Conservation (phyloP, 2,329 filamentous ascomycete genomes). For the Fusarium sarcochroum region DNA sequence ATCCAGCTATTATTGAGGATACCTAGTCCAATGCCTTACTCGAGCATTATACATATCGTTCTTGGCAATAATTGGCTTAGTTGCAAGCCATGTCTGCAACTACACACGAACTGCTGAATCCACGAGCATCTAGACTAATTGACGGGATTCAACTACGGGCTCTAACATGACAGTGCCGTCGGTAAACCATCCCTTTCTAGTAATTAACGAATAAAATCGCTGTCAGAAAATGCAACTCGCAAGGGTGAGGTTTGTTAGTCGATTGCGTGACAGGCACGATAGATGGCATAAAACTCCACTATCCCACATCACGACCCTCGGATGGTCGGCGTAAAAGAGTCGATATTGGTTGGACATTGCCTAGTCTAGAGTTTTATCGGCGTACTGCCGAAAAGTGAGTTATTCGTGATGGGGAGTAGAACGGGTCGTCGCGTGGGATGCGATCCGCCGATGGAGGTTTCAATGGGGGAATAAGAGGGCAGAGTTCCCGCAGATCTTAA, state of each 20-base stretch:
- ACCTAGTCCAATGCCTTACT: neutral
- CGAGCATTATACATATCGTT: neutral
- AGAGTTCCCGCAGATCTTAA: neutral
- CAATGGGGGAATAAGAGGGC: conserved; percentile 11
- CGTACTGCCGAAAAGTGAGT: neutral
- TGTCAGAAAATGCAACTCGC: neutral
- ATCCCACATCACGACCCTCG: conserved; percentile 1
- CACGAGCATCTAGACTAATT: neutral
- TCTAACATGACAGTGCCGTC: neutral
- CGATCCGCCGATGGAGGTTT: neutral
- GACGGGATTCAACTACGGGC: neutral
- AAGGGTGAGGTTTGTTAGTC: conserved; percentile 15
- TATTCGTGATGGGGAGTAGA: neutral
- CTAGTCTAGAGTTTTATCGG: neutral
- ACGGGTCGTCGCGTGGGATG: conserved; percentile 7
- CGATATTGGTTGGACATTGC: neutral
- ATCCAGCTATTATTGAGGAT: neutral
- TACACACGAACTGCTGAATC: neutral
- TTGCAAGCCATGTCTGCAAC: neutral
- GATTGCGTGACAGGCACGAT: conserved; percentile 28
- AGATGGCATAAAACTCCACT: conserved; percentile 30
- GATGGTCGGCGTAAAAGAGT: neutral
- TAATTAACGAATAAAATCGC: neutral
- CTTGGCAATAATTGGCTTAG: neutral
- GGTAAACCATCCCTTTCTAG: neutral